Evolutionary conservation across 1,139 yeast genomes (phyloP).

Genomic region (Wickerhamiella infanticola): DNA sequence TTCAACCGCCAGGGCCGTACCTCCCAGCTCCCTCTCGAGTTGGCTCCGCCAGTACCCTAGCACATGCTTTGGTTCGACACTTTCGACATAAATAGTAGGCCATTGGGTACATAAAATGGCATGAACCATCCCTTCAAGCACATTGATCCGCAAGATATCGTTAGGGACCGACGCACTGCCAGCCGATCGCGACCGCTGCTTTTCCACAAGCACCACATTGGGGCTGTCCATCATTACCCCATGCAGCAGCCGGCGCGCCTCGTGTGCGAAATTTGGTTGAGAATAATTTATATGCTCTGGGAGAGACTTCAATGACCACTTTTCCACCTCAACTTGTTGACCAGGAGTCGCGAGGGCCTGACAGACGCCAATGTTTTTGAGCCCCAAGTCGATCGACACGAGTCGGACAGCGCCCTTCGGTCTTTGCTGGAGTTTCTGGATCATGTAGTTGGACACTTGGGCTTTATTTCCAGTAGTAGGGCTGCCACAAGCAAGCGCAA

Average conservation of each 20-base stretch:
- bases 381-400: constrained; percentile 31
- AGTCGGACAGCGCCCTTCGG: constrained; percentile 10
- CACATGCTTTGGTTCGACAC: constrained; percentile 19
- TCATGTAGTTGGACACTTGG: not conserved
- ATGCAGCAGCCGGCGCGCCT: constrained; percentile 14
- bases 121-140: constrained; percentile 36
- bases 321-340: constrained; percentile 5
- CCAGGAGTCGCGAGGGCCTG: constrained; percentile 9
- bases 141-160: constrained; percentile 35
- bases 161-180: constrained; percentile 35
- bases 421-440: not conserved
- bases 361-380: constrained; percentile 30
- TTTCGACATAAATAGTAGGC: constrained; percentile 10
- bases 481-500: not conserved
- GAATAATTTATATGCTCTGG: constrained; percentile 17
- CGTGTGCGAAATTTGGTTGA: constrained; percentile 17
- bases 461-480: not conserved
- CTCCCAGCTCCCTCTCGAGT: constrained; percentile 10
- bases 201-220: constrained; percentile 34
- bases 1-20: constrained; percentile 11
- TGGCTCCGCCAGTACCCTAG: constrained; percentile 20
- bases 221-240: constrained; percentile 17
- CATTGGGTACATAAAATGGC: constrained; percentile 21
- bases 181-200: constrained; percentile 38
- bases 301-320: constrained; percentile 27